A percentile compares a stretch with the other conserved stretches of the same genome.
These are phyloP conservation scores for Dactylellina cionopaga DNA, from an alignment of 2,329 filamentous ascomycete species.

Conservation along the genomic window DNA sequence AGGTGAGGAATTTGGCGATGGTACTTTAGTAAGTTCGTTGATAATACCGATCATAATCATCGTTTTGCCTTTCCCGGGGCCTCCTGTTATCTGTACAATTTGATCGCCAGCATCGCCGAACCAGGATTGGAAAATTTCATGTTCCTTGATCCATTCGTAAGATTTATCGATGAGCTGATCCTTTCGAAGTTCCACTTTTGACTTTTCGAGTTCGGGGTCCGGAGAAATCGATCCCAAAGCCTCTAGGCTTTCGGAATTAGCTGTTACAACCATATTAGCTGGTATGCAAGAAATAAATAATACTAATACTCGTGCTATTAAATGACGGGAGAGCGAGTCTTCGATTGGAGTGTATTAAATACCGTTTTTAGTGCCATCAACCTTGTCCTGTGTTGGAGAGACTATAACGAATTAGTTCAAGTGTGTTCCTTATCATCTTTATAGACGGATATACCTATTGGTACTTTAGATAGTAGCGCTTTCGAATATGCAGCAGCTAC, in stretches of 20 bases:
- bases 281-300: neutral
- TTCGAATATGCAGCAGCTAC: slow-evolving; percentile 1
- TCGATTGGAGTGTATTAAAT: neutral
- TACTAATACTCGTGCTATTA: too few relatives aligned
- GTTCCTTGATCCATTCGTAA: slow-evolving; percentile 59
- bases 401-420: neutral
- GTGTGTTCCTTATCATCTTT: neutral
- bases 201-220: slow-evolving; percentile 45
- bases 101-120: slow-evolving; percentile 52
- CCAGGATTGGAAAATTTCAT: slow-evolving; percentile 58
- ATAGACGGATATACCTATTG: neutral
- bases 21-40: slow-evolving; percentile 54
- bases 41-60: slow-evolving; percentile 59
- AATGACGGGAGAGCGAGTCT: neutral
- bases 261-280: neutral
- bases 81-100: slow-evolving; percentile 60
- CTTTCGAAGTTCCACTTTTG: slow-evolving; percentile 54
- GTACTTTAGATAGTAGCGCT: neutral
- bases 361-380: neutral
- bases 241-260: neutral
- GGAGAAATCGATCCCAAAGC: neutral
- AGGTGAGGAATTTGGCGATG: neutral
- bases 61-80: slow-evolving; percentile 61
- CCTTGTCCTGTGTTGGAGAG: neutral
- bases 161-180: slow-evolving; percentile 57